Conservation (phyloP, 805 yeast genomes). For the Aciculoconidium aculeatum region DNA sequence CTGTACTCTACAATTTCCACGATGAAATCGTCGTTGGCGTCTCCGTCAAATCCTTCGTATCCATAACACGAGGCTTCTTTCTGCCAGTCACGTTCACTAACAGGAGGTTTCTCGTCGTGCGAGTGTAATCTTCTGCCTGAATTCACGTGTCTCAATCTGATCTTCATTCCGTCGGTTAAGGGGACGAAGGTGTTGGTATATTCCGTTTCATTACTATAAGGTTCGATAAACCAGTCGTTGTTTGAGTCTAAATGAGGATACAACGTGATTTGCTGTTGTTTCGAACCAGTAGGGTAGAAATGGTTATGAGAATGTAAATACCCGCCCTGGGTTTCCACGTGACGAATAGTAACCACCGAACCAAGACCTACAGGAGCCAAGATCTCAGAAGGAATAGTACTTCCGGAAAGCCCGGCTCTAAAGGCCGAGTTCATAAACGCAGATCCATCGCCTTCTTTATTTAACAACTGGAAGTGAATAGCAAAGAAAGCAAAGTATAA, state of each 20-base stretch:
- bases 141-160: conserved; percentile 55
- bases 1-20: conserved; percentile 61
- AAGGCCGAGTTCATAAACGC: conserved; percentile 71
- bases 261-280: conserved; percentile 77
- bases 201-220: conserved; percentile 49
- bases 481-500: conserved; percentile 56
- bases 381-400: conserved; percentile 53
- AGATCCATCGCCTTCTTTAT: conserved; percentile 63
- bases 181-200: conserved; percentile 57
- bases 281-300: conserved; percentile 69
- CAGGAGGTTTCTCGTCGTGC: conserved; percentile 78
- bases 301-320: conserved; percentile 78
- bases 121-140: conserved; percentile 71
- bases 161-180: conserved; percentile 61
- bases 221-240: conserved; percentile 67
- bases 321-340: conserved; percentile 68
- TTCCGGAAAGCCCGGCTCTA: conserved; percentile 56
- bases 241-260: conserved; percentile 75
- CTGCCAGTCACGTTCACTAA: conserved; percentile 75
- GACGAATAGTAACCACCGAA: conserved; percentile 62
- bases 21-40: conserved; percentile 77
- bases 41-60: conserved; percentile 69
- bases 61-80: conserved; percentile 79
- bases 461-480: conserved; percentile 55
- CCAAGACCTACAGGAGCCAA: conserved; percentile 68